Conservation (phyloP, 306 rosid species). For the Malus domestica region ASM211411v1 NC_041793.1:38219001-38219500, state of each 20-base stretch:
- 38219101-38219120: not conserved
- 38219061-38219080: not conserved
- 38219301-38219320: not conserved
- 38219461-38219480: slow-evolving; percentile 39
- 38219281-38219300: slow-evolving; percentile 1
- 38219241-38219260: not conserved
- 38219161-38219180: not conserved
- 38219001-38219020: slow-evolving; percentile 8
- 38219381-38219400: not conserved
- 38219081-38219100: not conserved
- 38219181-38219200: not conserved
- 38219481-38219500: slow-evolving; percentile 32
- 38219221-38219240: not conserved
- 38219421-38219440: not conserved
- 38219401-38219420: not conserved
- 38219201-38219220: not conserved
- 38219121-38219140: not conserved
- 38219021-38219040: not conserved
- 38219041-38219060: not conserved
- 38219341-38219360: slow-evolving; percentile 38
- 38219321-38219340: slow-evolving; percentile 42
- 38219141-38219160: not conserved
- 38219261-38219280: not conserved
- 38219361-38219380: slow-evolving; percentile 42
- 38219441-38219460: slow-evolving; percentile 12